A percentile compares a stretch with the other conserved stretches of the same genome.
These are phyloP conservation scores for Hemisphaericaspora xylofermentans DNA, from an alignment of 1,139 yeast genomes.

Conservation along the genomic window DNA sequence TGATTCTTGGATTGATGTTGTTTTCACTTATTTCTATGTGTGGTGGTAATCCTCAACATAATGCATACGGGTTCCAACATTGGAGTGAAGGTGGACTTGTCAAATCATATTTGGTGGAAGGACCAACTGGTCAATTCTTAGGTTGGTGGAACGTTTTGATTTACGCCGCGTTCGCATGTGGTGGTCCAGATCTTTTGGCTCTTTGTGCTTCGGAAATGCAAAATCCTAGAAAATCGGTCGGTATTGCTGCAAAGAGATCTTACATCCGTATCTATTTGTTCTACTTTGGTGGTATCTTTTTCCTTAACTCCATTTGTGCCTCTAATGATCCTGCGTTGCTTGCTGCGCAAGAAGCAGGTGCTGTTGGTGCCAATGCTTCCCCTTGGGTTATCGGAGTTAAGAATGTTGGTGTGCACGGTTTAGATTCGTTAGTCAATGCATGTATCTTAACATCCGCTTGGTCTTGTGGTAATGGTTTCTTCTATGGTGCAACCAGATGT, in stretches of 20 bases:
- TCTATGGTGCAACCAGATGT: slow-evolving; percentile 36
- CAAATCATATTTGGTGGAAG: slow-evolving; percentile 30
- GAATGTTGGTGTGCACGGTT: slow-evolving; percentile 35
- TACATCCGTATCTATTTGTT: slow-evolving; percentile 29
- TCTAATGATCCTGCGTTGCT: slow-evolving; percentile 32
- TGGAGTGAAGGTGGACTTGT: slow-evolving; percentile 38
- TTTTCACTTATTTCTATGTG: slow-evolving; percentile 40
- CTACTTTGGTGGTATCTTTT: slow-evolving; percentile 40
- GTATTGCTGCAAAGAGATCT: slow-evolving; percentile 35
- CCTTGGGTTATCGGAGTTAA: slow-evolving; percentile 44
- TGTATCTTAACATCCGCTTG: slow-evolving; percentile 36
- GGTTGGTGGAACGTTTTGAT: slow-evolving; percentile 37
- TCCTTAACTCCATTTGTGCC: slow-evolving; percentile 35
- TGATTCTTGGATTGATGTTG: slow-evolving; percentile 41
- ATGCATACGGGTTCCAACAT: slow-evolving; percentile 40
- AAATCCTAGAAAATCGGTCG: slow-evolving; percentile 33
- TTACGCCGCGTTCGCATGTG: slow-evolving; percentile 42
- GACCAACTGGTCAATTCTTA: slow-evolving; percentile 36
- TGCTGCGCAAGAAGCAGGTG: slow-evolving; percentile 23
- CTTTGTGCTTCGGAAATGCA: slow-evolving; percentile 35
- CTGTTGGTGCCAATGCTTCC: slow-evolving; percentile 35
- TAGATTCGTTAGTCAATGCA: slow-evolving; percentile 37
- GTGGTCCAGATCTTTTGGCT: slow-evolving; percentile 42
- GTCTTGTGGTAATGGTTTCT: slow-evolving; percentile 41
- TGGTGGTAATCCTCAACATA: slow-evolving; percentile 36